Percentiles rank a stretch among this genome's conserved stretches.
These are phyloP conservation scores for Lotus japonicus DNA, from an alignment of 306 rosid species.

Conservation along the genomic window DNA sequence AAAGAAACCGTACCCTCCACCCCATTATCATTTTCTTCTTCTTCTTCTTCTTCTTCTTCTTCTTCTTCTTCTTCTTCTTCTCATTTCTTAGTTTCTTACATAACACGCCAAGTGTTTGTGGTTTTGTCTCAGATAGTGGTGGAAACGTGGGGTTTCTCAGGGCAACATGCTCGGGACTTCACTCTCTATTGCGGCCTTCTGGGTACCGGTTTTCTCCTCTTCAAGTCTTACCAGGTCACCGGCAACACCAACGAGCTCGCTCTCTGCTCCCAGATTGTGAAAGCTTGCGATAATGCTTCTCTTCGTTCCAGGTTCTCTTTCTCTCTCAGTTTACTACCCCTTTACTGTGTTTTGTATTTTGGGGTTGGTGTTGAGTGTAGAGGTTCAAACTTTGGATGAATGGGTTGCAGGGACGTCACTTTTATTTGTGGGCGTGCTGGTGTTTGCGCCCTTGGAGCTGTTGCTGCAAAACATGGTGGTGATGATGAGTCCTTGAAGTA, in stretches of 20 bases:
- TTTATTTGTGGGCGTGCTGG: constrained; percentile 77
- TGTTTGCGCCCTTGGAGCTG: constrained; percentile 75
- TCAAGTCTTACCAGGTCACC: constrained; percentile 46
- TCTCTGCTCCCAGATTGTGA: constrained; percentile 54
- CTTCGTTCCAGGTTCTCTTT: constrained; percentile 35
- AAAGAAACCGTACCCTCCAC: constrained; percentile 47
- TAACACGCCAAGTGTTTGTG: constrained; percentile 26
- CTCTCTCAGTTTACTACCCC: not conserved
- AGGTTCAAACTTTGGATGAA: constrained; percentile 9
- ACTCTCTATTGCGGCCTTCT: constrained; percentile 66
- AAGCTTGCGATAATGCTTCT: constrained; percentile 68
- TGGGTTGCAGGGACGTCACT: constrained; percentile 49
- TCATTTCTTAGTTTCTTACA: not conserved
- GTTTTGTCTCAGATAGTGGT: constrained; percentile 45
- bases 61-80: too few relatives aligned
- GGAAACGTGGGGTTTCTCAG: constrained; percentile 51
- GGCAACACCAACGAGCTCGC: constrained; percentile 41
- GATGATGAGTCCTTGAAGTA: constrained; percentile 37
- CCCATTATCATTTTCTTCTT: not conserved
- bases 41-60: too few relatives aligned
- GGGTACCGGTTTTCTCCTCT: constrained; percentile 65
- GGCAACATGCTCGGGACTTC: constrained; percentile 41
- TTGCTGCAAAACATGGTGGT: constrained; percentile 45
- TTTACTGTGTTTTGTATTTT: not conserved
- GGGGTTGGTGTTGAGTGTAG: not conserved